phyloP scores from a whole-genome alignment of 179 eudicot genomes.

The Silene vulgaris region DNA sequence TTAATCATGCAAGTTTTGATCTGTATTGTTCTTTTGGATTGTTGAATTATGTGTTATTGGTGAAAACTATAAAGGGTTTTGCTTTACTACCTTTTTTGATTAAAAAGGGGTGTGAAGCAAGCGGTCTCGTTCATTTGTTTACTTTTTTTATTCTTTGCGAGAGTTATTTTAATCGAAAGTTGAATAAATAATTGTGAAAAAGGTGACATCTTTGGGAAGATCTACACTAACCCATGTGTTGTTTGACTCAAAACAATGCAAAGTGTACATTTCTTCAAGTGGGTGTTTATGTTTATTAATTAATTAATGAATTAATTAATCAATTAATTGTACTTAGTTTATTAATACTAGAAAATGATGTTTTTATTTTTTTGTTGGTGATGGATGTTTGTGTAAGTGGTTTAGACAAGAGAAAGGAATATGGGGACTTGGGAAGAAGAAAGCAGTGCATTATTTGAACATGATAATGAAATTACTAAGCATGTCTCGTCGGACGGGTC shows the following conservation, averaged over 20 bases:
- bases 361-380: constrained; percentile 5
- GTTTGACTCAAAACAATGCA: constrained; percentile 5
- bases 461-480: constrained; percentile 19
- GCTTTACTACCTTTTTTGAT: constrained; percentile 9
- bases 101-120: background rate
- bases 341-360: background rate
- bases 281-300: constrained; percentile 17
- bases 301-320: too few species aligned
- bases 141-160: too few species aligned
- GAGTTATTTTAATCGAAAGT: too few species aligned
- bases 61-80: background rate
- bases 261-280: constrained; percentile 14
- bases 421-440: constrained; percentile 38
- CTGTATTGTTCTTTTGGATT: background rate
- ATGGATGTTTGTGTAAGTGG: constrained; percentile 13
- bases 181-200: background rate
- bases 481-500: constrained; percentile 21
- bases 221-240: constrained; percentile 15
- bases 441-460: constrained; percentile 21
- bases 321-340: background rate
- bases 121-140: too few species aligned
- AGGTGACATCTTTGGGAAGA: constrained; percentile 5
- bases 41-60: background rate
- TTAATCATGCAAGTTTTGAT: background rate
- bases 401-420: background rate